Percentiles rank a stretch among this genome's conserved stretches.
phyloP scores from a whole-genome alignment of 2,329 filamentous ascomycete species.

The Sclerotinia borealis region DNA sequence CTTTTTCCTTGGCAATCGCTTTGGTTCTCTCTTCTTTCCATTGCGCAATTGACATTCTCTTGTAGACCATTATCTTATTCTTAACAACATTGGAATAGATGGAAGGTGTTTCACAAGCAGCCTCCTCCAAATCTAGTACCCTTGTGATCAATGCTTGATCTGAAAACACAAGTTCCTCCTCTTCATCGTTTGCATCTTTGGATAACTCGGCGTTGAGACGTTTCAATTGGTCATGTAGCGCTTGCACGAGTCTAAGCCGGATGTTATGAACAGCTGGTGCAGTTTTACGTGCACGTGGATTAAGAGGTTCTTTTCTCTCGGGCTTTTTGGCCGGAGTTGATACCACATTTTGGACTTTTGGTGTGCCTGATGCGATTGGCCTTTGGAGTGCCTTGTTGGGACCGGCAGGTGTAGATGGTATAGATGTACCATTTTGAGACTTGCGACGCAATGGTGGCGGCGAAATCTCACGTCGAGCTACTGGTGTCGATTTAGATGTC shows the following conservation, averaged over 20 bases:
- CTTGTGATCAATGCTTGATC: slow-evolving; percentile 62
- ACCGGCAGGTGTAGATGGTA: slow-evolving; percentile 4
- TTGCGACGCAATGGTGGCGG: slow-evolving; percentile 27
- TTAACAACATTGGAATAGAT: slow-evolving; percentile 84
- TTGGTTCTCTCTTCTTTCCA: slow-evolving; percentile 61
- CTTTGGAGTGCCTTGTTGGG: not conserved
- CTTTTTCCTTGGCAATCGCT: slow-evolving; percentile 37
- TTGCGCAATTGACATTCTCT: slow-evolving; percentile 63
- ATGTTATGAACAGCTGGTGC: slow-evolving; percentile 52
- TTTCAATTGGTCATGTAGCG: slow-evolving; percentile 59
- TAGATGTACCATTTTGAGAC: slow-evolving; percentile 9
- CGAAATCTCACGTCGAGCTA: slow-evolving; percentile 22
- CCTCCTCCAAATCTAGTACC: slow-evolving; percentile 73
- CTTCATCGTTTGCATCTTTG: slow-evolving; percentile 44
- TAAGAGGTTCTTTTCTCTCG: slow-evolving; percentile 49
- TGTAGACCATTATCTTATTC: slow-evolving; percentile 68
- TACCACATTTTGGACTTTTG: not conserved
- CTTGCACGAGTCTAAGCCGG: slow-evolving; percentile 52
- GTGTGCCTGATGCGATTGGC: not conserved
- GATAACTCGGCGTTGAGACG: slow-evolving; percentile 60
- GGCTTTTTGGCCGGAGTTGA: slow-evolving; percentile 18
- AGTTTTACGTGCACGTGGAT: slow-evolving; percentile 57
- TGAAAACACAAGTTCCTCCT: slow-evolving; percentile 51
- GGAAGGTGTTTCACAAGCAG: slow-evolving; percentile 58
- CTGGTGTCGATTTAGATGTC: slow-evolving; percentile 9